Conservation (phyloP, 176 grass and related monocot genomes). For the Carex myosuroides region DNA sequence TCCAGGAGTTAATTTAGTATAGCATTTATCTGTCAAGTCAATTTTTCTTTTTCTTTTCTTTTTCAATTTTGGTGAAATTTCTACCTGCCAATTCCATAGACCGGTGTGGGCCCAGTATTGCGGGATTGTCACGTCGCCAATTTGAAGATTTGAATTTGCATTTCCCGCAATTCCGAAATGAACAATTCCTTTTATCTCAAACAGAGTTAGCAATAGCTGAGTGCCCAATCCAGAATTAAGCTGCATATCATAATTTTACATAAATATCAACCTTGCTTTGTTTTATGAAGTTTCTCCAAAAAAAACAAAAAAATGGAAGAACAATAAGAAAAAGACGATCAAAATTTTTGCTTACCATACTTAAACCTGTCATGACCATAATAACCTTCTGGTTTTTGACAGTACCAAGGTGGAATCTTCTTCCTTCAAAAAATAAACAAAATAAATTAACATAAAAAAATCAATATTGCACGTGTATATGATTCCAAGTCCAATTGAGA, state of each 20-base stretch:
- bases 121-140: constrained; percentile 46
- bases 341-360: constrained; percentile 38
- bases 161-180: constrained; percentile 63
- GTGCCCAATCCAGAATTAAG: constrained; percentile 52
- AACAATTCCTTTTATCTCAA: constrained; percentile 45
- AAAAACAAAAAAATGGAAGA: not conserved
- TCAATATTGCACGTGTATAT: not conserved
- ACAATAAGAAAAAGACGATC: not conserved
- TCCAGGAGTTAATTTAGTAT: not conserved
- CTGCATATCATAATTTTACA: constrained; percentile 25
- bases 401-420: constrained; percentile 50
- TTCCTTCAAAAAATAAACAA: constrained; percentile 29
- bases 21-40: not conserved
- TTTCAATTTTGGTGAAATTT: not conserved
- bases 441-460: not conserved
- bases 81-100: constrained; percentile 61
- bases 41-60: not conserved
- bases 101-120: constrained; percentile 51
- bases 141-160: constrained; percentile 39
- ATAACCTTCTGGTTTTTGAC: constrained; percentile 48
- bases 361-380: constrained; percentile 67
- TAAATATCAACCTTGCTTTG: not conserved
- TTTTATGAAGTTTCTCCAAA: not conserved
- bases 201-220: constrained; percentile 38
- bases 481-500: not conserved